A percentile compares a stretch with the other conserved stretches of the same genome.
Conservation (phyloP, 2,329 filamentous ascomycete species). For the Monosporascus ibericus region DNA sequence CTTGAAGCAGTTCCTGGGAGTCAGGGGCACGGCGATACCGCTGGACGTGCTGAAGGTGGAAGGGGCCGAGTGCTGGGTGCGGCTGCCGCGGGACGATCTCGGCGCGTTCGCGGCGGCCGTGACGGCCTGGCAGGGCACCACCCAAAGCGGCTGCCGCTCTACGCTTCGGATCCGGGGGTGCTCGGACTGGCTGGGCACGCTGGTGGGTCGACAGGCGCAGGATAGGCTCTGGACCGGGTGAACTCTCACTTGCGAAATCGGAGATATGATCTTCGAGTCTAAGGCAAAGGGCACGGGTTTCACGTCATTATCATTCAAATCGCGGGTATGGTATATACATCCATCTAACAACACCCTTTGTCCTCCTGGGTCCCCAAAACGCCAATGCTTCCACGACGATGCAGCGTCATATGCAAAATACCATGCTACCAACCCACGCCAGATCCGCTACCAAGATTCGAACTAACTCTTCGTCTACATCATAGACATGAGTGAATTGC, state of each 20-base stretch:
- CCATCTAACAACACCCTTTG: conserved; percentile 5
- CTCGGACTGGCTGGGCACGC: conserved; percentile 58
- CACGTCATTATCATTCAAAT: conserved; percentile 8
- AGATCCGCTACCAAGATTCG: conserved; percentile 13
- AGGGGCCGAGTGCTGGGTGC: conserved; percentile 53
- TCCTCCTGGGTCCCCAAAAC: conserved; percentile 21
- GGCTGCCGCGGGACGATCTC: conserved; percentile 57
- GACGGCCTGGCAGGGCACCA: conserved; percentile 55
- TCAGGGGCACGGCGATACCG: conserved; percentile 59
- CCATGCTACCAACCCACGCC: conserved; percentile 17
- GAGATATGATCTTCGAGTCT: no score
- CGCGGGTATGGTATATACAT: conserved; percentile 17
- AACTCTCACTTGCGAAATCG: conserved; percentile 5
- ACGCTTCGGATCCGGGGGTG: conserved; percentile 50
- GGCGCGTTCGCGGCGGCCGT: conserved; percentile 57
- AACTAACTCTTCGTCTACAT: conserved; percentile 42
- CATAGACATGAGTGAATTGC: conserved; percentile 74
- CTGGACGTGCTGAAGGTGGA: conserved; percentile 64
- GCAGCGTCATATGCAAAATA: conserved; percentile 25
- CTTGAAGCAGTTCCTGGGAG: conserved; percentile 63
- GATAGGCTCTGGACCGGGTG: conserved; percentile 44
- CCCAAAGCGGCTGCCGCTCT: conserved; percentile 36
- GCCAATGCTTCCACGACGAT: conserved; percentile 25
- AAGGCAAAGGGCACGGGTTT: no score
- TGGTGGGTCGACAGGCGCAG: conserved; percentile 45